Evolutionary conservation across 2,329 filamentous ascomycete genomes (phyloP).

Genomic region (Claviceps humidiphila): DNA sequence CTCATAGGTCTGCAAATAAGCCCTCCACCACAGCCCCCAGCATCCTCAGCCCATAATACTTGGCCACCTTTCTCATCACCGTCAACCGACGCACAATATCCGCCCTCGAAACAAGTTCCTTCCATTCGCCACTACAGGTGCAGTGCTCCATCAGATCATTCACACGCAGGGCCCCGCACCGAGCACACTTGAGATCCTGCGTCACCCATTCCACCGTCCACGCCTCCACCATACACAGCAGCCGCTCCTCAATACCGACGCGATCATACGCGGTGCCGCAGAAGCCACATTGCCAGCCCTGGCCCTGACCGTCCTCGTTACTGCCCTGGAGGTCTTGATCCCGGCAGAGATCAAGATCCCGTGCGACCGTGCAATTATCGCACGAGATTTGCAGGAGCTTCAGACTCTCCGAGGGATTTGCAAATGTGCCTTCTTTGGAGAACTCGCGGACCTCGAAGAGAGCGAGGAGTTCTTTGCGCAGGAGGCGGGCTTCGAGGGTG

Average conservation of each 20-base stretch:
- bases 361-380: slow-evolving; percentile 76
- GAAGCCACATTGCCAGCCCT: slow-evolving; percentile 62
- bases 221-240: slow-evolving; percentile 65
- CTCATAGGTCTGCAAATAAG: slow-evolving; percentile 35
- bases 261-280: slow-evolving; percentile 66
- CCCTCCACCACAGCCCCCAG: slow-evolving; percentile 60
- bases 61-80: slow-evolving; percentile 63
- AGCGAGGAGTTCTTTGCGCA: slow-evolving; percentile 77
- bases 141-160: slow-evolving; percentile 98
- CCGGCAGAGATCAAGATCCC: slow-evolving; percentile 83
- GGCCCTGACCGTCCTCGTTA: slow-evolving; percentile 14
- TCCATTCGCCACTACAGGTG: slow-evolving; percentile 80
- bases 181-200: slow-evolving; percentile 74
- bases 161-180: slow-evolving; percentile 58
- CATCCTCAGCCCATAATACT: slow-evolving; percentile 72
- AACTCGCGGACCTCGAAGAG: slow-evolving; percentile 95
- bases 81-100: slow-evolving; percentile 52
- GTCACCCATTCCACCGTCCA: slow-evolving; percentile 68
- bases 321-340: slow-evolving; percentile 60
- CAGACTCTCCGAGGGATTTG: slow-evolving; percentile 69
- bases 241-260: slow-evolving; percentile 69
- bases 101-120: slow-evolving; percentile 51
- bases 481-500: slow-evolving; percentile 69
- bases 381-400: slow-evolving; percentile 67
- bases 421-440: slow-evolving; percentile 72